phyloP scores from a whole-genome alignment of 805 yeast species.

The Dipodascus geniculatus region DNA sequence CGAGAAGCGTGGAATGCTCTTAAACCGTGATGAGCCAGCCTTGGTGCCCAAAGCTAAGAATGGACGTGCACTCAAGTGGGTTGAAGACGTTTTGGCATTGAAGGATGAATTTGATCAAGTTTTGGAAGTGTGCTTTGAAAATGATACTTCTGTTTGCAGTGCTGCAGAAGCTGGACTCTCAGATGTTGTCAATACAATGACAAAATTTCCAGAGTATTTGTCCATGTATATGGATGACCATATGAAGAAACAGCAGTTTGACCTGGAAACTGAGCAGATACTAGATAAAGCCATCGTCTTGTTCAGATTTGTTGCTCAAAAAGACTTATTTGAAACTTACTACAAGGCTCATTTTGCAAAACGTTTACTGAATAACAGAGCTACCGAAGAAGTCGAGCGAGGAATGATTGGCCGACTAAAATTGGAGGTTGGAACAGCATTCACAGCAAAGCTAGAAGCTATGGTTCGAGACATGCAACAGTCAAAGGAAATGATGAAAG shows the following conservation, averaged over 20 bases:
- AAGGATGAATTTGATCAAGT: conserved; percentile 41
- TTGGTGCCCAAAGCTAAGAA: conserved; percentile 8
- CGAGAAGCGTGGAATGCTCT: background rate
- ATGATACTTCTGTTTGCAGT: conserved; percentile 38
- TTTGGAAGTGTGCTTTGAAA: conserved; percentile 36
- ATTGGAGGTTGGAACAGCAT: conserved; percentile 68
- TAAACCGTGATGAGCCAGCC: conserved; percentile 3
- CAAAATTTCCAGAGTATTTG: conserved; percentile 40
- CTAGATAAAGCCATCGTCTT: conserved; percentile 48
- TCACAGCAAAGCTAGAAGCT: conserved; percentile 68
- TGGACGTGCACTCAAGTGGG: conserved; percentile 51
- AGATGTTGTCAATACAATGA: conserved; percentile 43
- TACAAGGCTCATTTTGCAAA: conserved; percentile 82
- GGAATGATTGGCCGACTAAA: conserved; percentile 52
- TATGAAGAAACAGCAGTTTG: conserved; percentile 36
- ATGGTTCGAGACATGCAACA: conserved; percentile 73
- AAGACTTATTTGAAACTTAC: conserved; percentile 74
- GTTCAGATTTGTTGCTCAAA: conserved; percentile 62
- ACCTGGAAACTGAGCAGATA: conserved; percentile 34
- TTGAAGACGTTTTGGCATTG: conserved; percentile 41
- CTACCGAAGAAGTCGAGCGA: conserved; percentile 54
- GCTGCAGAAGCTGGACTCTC: conserved; percentile 51
- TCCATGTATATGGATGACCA: conserved; percentile 49
- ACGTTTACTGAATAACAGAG: conserved; percentile 45
- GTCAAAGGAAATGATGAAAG: conserved; percentile 38